Conservation (phyloP, 495 filamentous ascomycete genomes). For the Darksidea phi region DNA sequence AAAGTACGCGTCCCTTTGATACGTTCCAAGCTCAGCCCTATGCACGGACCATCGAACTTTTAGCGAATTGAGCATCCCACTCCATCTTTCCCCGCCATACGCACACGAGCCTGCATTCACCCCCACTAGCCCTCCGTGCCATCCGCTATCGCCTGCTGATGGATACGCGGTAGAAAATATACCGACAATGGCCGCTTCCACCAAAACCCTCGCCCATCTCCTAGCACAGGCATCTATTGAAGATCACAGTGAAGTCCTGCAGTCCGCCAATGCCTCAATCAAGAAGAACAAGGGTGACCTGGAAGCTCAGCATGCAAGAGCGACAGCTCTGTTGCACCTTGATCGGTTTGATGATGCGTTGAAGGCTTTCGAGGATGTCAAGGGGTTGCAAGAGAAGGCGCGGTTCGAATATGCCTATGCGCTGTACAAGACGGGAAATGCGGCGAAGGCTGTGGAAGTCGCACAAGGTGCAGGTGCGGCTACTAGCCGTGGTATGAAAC, state of each 20-base stretch:
- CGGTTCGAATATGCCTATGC: slow-evolving; percentile 84
- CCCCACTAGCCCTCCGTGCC: background rate
- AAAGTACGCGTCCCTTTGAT: too few species aligned
- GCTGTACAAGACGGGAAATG: slow-evolving; percentile 78
- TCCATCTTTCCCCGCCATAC: slow-evolving; percentile 4
- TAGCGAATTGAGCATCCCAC: slow-evolving; percentile 16
- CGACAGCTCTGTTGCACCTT: slow-evolving; percentile 85
- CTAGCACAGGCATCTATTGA: slow-evolving; percentile 62
- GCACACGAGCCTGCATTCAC: background rate
- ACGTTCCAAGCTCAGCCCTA: background rate
- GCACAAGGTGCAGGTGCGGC: slow-evolving; percentile 48
- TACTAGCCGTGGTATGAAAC: slow-evolving; percentile 63
- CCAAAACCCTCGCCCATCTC: slow-evolving; percentile 56
- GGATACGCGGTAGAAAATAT: background rate
- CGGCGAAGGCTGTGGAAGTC: slow-evolving; percentile 65
- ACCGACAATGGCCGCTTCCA: slow-evolving; percentile 37
- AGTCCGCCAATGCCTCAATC: slow-evolving; percentile 67
- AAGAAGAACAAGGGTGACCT: slow-evolving; percentile 61
- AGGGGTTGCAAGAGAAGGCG: slow-evolving; percentile 60
- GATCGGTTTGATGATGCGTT: slow-evolving; percentile 79
- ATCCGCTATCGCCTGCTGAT: slow-evolving; percentile 1
- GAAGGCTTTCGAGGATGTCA: slow-evolving; percentile 21
- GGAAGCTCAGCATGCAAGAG: slow-evolving; percentile 71
- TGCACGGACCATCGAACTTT: background rate
- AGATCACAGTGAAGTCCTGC: slow-evolving; percentile 71